Evolutionary conservation across 495 filamentous ascomycete species (phyloP), one percentile per base, ranked within the genome.

Genomic region (Niebla homalea): DNA sequence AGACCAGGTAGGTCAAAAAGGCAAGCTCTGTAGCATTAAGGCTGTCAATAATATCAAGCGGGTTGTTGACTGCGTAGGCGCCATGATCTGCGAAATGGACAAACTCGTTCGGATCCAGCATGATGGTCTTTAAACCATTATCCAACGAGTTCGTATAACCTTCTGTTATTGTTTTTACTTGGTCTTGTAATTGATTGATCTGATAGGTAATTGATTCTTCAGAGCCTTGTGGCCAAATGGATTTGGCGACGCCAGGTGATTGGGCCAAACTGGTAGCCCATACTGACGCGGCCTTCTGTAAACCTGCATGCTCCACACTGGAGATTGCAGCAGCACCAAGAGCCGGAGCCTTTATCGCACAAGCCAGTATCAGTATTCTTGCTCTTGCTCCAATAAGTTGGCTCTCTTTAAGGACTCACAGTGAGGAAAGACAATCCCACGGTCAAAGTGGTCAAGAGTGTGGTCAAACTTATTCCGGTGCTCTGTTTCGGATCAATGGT

Each of bases 141-240:
- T 36, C 35, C n/a, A 54, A 12, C 18, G 16, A 50, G 37, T 22
- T 42, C 37, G 32, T 19, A 14, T 50, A 37, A 15, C 43, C 18
- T 14, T 19, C 20, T 11, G 52, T 50, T 19, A 42, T 26, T 21
- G 39, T 21, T 25, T 39, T 43, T 18, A 50, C 19, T 23, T 35
- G 5, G 1, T 21, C 12, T 22, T 49, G 36, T 18, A 54, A 21
- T n/a, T 54, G 19, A 19, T 29, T 39, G 36, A 54, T 54, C 12
- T 54, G 52, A 19, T 32, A 43, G 10, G 19, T 49, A 3, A 15
- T 43, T 5, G 52, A 54, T 6, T 18, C 16, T 16, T 41, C 38
- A 22, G 8, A 22, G 12, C 52, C 52, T 11, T 25, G 16, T 5
- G 52, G 52, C 52, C 52, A 54, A 5, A 54, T 51, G 35, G 52